These are phyloP conservation scores for Ilex aquifolium DNA, from an alignment of 257 asterid genomes.

Conservation along the genomic window DNA sequence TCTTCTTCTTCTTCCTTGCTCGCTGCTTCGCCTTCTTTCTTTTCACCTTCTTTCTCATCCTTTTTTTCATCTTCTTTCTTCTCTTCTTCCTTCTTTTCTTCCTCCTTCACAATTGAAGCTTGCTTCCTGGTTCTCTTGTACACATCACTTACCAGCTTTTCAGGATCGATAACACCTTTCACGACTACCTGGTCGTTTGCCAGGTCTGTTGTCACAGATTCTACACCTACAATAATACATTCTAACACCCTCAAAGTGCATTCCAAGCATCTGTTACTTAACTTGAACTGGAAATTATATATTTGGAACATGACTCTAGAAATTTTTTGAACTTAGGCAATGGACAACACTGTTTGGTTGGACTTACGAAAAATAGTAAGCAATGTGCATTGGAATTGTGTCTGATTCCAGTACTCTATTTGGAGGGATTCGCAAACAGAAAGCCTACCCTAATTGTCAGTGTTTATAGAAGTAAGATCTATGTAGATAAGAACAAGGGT, in stretches of 20 bases:
- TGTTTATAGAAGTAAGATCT: no score
- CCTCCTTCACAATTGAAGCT: conserved; percentile 57
- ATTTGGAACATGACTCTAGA: no score
- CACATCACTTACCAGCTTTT: conserved; percentile 60
- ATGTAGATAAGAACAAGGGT: no score
- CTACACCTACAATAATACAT: conserved; percentile 49
- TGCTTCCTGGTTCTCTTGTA: conserved; percentile 76
- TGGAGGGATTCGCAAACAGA: no score
- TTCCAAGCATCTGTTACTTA: not conserved
- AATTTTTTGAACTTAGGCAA: no score
- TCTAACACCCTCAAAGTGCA: not conserved
- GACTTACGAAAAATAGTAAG: no score
- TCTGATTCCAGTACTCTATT: no score
- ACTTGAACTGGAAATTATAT: not conserved
- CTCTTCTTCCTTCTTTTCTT: conserved; percentile 47
- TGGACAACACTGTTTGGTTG: no score
- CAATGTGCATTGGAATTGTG: no score
- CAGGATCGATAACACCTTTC: conserved; percentile 72
- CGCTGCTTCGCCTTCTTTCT: conserved; percentile 21
- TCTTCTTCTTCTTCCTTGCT: conserved; percentile 28
- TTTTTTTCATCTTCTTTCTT: conserved; percentile 24
- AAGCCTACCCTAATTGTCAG: no score
- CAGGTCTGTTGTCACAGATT: conserved; percentile 61
- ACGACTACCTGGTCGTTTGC: conserved; percentile 52
- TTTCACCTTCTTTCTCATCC: conserved; percentile 22